A percentile compares a stretch with the other conserved stretches of the same genome.
phyloP scores from a whole-genome alignment of 169 alveolate genomes.

The Blepharisma undulans region DNA sequence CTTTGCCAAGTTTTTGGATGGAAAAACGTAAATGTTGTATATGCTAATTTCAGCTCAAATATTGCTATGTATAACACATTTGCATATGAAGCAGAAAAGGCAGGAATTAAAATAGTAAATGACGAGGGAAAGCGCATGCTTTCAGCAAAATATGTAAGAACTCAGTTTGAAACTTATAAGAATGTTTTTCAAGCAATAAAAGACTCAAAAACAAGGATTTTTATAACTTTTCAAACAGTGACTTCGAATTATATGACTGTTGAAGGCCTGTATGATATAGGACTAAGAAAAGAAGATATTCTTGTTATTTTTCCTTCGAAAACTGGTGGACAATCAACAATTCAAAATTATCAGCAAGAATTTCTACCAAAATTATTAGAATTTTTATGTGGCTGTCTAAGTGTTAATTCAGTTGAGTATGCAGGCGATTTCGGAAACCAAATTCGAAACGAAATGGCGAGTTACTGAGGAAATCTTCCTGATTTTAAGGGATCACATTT shows the following conservation, averaged over 20 bases:
- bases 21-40: not conserved
- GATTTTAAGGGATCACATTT: not conserved
- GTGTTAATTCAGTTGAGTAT: not conserved
- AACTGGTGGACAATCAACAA: not conserved
- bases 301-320: not conserved
- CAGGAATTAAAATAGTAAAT: not conserved
- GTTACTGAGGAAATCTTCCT: not conserved
- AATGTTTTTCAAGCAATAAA: not conserved
- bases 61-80: not conserved
- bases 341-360: not conserved
- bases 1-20: not conserved
- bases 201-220: not conserved
- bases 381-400: not conserved
- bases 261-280: constrained; percentile 12
- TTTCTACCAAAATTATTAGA: not conserved
- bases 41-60: not conserved
- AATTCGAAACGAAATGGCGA: not conserved
- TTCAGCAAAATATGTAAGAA: not conserved
- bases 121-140: not conserved
- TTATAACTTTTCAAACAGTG: not conserved
- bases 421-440: not conserved
- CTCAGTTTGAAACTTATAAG: not conserved
- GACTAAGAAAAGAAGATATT: not conserved
- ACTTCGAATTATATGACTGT: no score
- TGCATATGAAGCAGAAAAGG: not conserved